Conservation (phyloP, 345 rosid genomes). For the Corchorus olitorius region DNA sequence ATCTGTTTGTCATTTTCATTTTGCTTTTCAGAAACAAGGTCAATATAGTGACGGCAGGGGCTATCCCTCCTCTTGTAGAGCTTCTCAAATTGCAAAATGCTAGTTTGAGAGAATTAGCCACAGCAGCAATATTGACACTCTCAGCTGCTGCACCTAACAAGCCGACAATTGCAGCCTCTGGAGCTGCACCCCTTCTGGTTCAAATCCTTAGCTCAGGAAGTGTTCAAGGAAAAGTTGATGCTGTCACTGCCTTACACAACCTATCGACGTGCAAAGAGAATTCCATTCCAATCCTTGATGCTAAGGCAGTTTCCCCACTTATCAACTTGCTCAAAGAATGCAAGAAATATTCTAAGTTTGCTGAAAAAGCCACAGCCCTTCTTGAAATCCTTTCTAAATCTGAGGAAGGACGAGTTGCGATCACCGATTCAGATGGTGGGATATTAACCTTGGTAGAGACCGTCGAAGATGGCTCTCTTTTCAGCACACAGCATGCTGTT, state of each 20-base stretch:
- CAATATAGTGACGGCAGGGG: slow-evolving; percentile 70
- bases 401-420: slow-evolving; percentile 68
- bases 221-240: slow-evolving; percentile 78
- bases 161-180: slow-evolving; percentile 56
- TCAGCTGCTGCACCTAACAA: slow-evolving; percentile 76
- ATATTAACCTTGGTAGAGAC: slow-evolving; percentile 73
- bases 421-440: slow-evolving; percentile 53
- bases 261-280: slow-evolving; percentile 58
- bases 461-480: slow-evolving; percentile 71
- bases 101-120: slow-evolving; percentile 60
- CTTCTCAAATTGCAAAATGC: slow-evolving; percentile 58
- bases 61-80: slow-evolving; percentile 65
- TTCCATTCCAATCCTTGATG: slow-evolving; percentile 47
- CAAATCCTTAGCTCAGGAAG: slow-evolving; percentile 73
- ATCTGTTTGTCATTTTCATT: neutral
- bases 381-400: slow-evolving; percentile 63
- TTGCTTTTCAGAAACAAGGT: slow-evolving; percentile 61
- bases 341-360: slow-evolving; percentile 74
- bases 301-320: slow-evolving; percentile 64
- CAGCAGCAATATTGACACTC: slow-evolving; percentile 78
- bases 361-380: slow-evolving; percentile 66
- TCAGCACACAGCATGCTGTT: slow-evolving; percentile 64
- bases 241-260: slow-evolving; percentile 73
- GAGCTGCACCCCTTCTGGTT: slow-evolving; percentile 64
- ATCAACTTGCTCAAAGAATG: slow-evolving; percentile 70